A percentile compares a stretch with the other conserved stretches of the same genome.
Evolutionary conservation across 139 green algal genomes (phyloP).

Genomic region (Diplosphaera chodatii): DNA sequence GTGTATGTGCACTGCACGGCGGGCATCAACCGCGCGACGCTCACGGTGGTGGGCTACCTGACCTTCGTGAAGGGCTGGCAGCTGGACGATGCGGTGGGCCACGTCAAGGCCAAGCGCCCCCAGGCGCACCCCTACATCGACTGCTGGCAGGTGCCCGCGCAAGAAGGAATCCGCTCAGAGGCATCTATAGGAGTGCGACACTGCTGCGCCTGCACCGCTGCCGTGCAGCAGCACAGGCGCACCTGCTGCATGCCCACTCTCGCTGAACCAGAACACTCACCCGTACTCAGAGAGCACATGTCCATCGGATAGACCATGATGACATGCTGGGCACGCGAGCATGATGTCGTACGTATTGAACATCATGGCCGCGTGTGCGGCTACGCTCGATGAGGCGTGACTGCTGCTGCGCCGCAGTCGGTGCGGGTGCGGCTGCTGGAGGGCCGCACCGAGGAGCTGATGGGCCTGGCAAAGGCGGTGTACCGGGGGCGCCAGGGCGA

Average conservation of each 20-base stretch:
- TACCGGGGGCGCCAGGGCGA: conserved; percentile 5
- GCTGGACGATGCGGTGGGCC: conserved; percentile 32
- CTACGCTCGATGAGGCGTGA: too few relatives aligned
- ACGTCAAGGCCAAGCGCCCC: conserved; percentile 31
- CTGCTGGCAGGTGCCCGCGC: conserved; percentile 50
- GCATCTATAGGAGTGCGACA: too few relatives aligned
- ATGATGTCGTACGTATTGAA: too few relatives aligned
- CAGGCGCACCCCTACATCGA: conserved; percentile 60
- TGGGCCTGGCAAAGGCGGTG: conserved; percentile 4
- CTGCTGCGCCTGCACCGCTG: too few relatives aligned
- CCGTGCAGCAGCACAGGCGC: too few relatives aligned
- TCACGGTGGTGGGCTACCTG: conserved; percentile 65
- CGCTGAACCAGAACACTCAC: too few relatives aligned
- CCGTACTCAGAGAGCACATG: too few relatives aligned
- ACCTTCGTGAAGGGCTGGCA: conserved; percentile 48
- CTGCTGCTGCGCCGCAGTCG: conserved; percentile 11
- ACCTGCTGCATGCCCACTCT: too few relatives aligned
- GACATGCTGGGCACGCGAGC: too few relatives aligned
- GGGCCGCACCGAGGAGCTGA: conserved; percentile 19
- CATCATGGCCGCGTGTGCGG: too few relatives aligned
- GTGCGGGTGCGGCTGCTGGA: conserved; percentile 19
- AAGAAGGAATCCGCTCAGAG: too few relatives aligned
- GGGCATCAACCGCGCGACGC: conserved; percentile 70
- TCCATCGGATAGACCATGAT: too few relatives aligned
- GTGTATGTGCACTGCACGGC: conserved; percentile 80